These are phyloP conservation scores for Kalmanozyma brasiliensis DNA, from an alignment of 1,284 basidiomycete genomes.

Conservation along the genomic window DNA sequence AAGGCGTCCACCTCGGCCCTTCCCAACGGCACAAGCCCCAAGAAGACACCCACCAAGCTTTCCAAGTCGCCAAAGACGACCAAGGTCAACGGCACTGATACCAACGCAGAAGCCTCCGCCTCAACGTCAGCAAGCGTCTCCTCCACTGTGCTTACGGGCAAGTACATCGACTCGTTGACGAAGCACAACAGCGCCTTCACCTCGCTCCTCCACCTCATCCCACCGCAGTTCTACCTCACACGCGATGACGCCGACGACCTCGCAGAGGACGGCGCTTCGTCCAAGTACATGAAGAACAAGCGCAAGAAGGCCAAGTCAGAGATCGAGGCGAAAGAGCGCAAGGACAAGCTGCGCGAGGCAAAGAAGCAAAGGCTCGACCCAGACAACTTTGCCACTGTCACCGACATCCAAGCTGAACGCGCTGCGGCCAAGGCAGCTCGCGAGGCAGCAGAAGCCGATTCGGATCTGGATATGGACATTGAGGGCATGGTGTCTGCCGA, in stretches of 20 bases:
- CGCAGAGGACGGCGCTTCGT: conserved; percentile 37
- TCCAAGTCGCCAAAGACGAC: conserved; percentile 10
- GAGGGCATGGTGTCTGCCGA: conserved; percentile 41
- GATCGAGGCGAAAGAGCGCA: conserved; percentile 56
- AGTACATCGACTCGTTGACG: conserved; percentile 44
- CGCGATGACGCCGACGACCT: conserved; percentile 43
- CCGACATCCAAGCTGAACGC: conserved; percentile 56
- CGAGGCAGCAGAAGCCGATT: conserved; percentile 35
- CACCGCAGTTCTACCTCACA: conserved; percentile 62
- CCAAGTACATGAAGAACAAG: conserved; percentile 66
- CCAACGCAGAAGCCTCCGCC: conserved; percentile 8
- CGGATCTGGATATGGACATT: conserved; percentile 47
- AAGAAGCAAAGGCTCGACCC: conserved; percentile 64
- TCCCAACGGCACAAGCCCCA: conserved; percentile 17
- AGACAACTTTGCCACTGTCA: conserved; percentile 57
- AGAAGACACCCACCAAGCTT: conserved; percentile 19
- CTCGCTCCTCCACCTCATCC: conserved; percentile 58
- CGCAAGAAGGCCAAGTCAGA: conserved; percentile 63
- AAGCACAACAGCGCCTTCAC: conserved; percentile 59
- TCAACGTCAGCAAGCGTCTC: conserved; percentile 24
- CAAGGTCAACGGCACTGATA: no score
- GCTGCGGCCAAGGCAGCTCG: conserved; percentile 43
- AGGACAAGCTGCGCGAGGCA: conserved; percentile 48
- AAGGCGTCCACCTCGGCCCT: conserved; percentile 16
- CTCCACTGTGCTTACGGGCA: conserved; percentile 12